Base-by-base conservation (phyloP, 192 early-diverging fungal species). In the Coemansia sp. region DNA sequence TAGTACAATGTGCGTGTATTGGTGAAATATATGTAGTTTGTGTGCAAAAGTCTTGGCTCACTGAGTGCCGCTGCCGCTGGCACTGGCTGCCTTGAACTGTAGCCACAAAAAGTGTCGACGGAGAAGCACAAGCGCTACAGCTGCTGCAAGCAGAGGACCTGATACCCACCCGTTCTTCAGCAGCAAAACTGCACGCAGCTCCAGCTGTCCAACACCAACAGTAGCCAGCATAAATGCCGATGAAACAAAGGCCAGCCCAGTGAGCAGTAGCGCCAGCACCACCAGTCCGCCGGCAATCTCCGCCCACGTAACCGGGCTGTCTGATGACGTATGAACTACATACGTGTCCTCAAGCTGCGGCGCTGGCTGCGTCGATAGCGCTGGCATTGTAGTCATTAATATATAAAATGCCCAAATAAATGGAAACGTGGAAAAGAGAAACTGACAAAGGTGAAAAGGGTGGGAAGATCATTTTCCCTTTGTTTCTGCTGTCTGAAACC, bases 171-270 rank as follows among this genome's bases (percentile, higher is more conserved):
- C 66, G 60, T 60, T 66, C 54, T 62, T 49, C 19, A 79, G 52
- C 60, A 79, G 41, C 4, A 79, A 27, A 35, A 79, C 60, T 8
- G 65, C 60, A 2, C 76, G 76, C 35, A 79, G 66, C 43, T 79
- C 76, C 61, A 79, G 60, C 63, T 79, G 76, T 2, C 76, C 76
- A 22, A 79, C 60, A 1, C 76, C 64, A 53, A 79, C 47, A 4
- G 70, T 79, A 3, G 76, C 76, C 27, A 79, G 51, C 14, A 79
- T 49, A 64, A 79, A 79, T 11, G 76, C 61, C 25, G 64, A 67
- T 11, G 62, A 27, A 49, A 70, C 68, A 55, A 73, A 70, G 19
- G 59, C 67, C 50, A 73, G 56, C 1, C 76, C 62, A 8, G 49
- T 50, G 17, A 61, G 58, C 32, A 79, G 57, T 24, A 79, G 51